Conservation (phyloP, 768 basidiomycete species). For the Mrakia gelida region DNA sequence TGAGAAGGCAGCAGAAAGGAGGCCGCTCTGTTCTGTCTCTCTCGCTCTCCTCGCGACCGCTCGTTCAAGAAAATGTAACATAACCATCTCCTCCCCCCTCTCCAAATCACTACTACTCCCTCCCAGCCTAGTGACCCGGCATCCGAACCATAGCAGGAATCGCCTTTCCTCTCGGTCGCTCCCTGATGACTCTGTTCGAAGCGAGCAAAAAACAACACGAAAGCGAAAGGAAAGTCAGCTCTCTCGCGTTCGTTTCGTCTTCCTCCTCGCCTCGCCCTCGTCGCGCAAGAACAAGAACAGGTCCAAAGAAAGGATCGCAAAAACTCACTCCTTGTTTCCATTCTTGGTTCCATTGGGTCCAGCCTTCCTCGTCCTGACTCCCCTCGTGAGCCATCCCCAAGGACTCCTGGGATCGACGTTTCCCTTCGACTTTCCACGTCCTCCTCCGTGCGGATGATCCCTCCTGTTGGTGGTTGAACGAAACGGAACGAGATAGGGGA, state of each 20-base stretch:
- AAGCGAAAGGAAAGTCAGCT: background rate
- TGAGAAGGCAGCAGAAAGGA: no score
- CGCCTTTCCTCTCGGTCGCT: conserved; percentile 71
- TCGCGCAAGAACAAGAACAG: background rate
- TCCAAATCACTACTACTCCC: conserved; percentile 40
- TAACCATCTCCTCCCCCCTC: background rate
- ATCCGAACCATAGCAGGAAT: conserved; percentile 35
- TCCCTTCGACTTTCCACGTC: conserved; percentile 95
- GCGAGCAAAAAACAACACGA: conserved; percentile 40
- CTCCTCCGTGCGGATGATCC: conserved; percentile 91
- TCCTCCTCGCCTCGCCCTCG: no score
- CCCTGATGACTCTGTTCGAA: conserved; percentile 82
- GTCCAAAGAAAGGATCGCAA: background rate
- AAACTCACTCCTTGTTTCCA: conserved; percentile 59
- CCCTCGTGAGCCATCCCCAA: conserved; percentile 90
- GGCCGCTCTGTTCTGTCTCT: no score
- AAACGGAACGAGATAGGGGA: background rate
- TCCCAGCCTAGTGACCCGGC: conserved; percentile 23
- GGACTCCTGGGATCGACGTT: conserved; percentile 88
- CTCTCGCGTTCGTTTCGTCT: background rate
- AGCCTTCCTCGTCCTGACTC: conserved; percentile 85
- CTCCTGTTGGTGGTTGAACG: conserved; percentile 48
- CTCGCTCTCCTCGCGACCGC: no score
- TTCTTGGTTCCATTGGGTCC: conserved; percentile 58
- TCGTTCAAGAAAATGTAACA: background rate